Evolutionary conservation across 306 rosid genomes (phyloP).

Genomic region (Castanea crenata): DNA sequence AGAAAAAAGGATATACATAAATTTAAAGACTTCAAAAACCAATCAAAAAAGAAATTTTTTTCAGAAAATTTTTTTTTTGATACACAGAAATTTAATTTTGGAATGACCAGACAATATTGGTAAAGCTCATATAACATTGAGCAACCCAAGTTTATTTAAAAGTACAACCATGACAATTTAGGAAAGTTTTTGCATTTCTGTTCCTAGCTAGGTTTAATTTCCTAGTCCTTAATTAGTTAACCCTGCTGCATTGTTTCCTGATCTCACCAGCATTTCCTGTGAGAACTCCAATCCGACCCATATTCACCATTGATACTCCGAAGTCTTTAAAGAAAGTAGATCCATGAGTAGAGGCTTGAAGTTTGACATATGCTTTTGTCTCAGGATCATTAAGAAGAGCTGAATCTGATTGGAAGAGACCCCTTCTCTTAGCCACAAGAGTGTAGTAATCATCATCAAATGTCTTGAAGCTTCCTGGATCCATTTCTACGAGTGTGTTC

Average conservation of each 20-base stretch:
- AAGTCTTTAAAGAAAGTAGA: conserved; percentile 37
- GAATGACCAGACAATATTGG: too few species aligned
- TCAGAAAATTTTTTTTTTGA: background rate
- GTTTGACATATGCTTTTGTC: conserved; percentile 28
- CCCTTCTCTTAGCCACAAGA: conserved; percentile 39
- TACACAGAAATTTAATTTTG: too few species aligned
- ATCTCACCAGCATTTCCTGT: conserved; percentile 35
- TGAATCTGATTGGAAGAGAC: conserved; percentile 39
- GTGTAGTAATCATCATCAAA: conserved; percentile 25
- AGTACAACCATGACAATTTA: background rate
- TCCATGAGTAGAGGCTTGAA: conserved; percentile 10
- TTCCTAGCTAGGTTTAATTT: background rate
- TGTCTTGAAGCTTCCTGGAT: conserved; percentile 39
- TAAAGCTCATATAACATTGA: too few species aligned
- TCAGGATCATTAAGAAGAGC: conserved; percentile 36
- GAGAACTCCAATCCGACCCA: conserved; percentile 41
- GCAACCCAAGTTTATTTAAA: background rate
- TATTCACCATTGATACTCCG: conserved; percentile 40
- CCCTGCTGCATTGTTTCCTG: conserved; percentile 34
- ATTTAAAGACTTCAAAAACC: background rate
- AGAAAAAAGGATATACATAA: background rate
- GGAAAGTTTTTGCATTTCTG: background rate
- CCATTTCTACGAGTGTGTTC: conserved; percentile 30
- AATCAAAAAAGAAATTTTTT: background rate
- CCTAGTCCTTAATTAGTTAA: background rate